Evolutionary conservation across 129 eudicot genomes (phyloP).

Genomic region (Tagetes erecta): DNA sequence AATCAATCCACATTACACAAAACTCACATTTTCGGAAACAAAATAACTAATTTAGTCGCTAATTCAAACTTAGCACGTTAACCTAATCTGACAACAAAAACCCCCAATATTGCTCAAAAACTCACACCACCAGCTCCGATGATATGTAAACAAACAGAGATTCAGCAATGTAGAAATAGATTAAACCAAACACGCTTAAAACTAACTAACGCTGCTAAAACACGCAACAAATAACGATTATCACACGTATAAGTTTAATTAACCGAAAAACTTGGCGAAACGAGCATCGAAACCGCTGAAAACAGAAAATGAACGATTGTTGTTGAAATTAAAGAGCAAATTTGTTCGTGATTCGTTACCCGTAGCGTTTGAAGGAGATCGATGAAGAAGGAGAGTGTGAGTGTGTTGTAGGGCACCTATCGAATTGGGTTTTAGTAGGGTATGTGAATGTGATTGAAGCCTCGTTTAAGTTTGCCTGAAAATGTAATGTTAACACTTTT

Average conservation of each 20-base stretch:
- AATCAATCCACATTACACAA: conserved; percentile 15
- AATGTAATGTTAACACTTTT: conserved; percentile 1
- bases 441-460: neutral
- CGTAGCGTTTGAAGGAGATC: conserved; percentile 4
- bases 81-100: conserved; percentile 8
- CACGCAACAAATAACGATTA: neutral
- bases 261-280: conserved; percentile 3
- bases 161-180: conserved; percentile 21
- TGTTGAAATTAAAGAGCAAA: neutral
- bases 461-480: neutral
- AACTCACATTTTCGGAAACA: neutral
- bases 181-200: neutral
- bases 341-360: conserved; percentile 11
- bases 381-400: neutral
- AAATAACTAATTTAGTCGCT: neutral
- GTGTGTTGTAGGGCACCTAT: conserved; percentile 31
- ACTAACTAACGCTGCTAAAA: neutral
- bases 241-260: conserved; percentile 9
- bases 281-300: neutral
- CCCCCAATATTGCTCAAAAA: neutral
- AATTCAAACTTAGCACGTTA: conserved; percentile 12
- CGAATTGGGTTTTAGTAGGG: conserved; percentile 16
- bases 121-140: conserved; percentile 6
- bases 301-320: neutral
- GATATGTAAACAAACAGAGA: neutral